Evolutionary conservation across 1,284 basidiomycete genomes (phyloP), one percentile per base, ranked within the genome.

Genomic region (Apiotrichum akiyoshidainum): DNA sequence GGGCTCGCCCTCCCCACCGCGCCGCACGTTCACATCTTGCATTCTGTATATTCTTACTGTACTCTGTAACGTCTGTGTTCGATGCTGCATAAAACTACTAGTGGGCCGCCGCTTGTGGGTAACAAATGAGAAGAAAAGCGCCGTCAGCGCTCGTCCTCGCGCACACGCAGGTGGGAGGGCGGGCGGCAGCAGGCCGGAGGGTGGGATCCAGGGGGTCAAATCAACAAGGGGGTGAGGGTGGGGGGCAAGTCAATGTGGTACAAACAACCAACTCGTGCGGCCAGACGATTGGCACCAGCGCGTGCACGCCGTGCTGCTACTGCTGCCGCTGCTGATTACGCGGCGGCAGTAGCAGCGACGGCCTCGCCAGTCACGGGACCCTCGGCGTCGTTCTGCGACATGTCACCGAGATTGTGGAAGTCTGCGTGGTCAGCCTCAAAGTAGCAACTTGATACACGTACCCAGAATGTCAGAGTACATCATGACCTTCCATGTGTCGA

Each of bases 401-500:
- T 73, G 63, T 79, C 78, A 17, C 79, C 79, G 48, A 80, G 74
- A 66, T 80, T 79, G 73, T 81, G 81, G 80, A 82, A 82, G 69
- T 82, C 81, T 78, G 58, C 37, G 48, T 39, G 35, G 33, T 57
- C 45, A 59, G 57, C 34, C n/a, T 39, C 19, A 16, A 39, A 11
- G 2, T 8, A 31, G 26, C 11, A 44, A 46, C n/a, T 41, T 17
- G 1, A 4, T 17, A 41, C 16, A 80, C 86, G 63, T 66, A 91
- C 91, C 90, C n/a, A 94, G 81, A 66, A 94, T 94, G 79, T 94
- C 91, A 69, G 86, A 88, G 80, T 94, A 94, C 91, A 94, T 93
- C 91, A 94, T 93, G 70, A 98, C 95, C 80, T 97, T 98, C 95
- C 95, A 99, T 5, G 92, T 97, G 75, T 99, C 95, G 31, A 99